A percentile compares a stretch with the other conserved stretches of the same genome.
phyloP scores from a whole-genome alignment of 495 filamentous ascomycete species.

The Hypoxylon trugodes region DNA sequence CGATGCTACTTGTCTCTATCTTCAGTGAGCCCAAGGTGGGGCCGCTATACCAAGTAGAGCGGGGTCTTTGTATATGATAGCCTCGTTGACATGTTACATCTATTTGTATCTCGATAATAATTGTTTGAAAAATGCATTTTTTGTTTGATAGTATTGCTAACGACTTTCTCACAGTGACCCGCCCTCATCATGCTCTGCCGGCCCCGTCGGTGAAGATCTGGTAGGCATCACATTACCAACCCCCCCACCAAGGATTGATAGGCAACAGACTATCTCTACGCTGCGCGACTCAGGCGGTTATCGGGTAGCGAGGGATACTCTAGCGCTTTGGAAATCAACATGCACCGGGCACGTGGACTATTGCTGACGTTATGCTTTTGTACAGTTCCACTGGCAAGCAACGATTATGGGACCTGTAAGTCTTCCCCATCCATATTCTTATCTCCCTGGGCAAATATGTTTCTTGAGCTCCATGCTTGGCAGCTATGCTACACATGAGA shows the following conservation, averaged over 20 bases:
- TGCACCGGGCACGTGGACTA: slow-evolving; percentile 17
- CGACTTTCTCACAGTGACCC: slow-evolving; percentile 74
- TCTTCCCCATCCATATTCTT: slow-evolving; percentile 35
- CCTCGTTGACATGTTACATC: slow-evolving; percentile 6
- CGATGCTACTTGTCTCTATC: slow-evolving; percentile 18
- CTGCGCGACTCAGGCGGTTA: slow-evolving; percentile 16
- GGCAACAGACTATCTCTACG: slow-evolving; percentile 14
- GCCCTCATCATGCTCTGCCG: slow-evolving; percentile 97
- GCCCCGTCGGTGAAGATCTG: slow-evolving; percentile 95
- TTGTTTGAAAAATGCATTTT: not conserved
- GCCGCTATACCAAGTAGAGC: slow-evolving; percentile 40
- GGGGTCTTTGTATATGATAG: slow-evolving; percentile 39
- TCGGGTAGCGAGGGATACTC: not conserved
- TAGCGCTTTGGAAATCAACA: not conserved
- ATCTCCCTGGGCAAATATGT: not conserved
- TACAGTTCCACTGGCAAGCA: slow-evolving; percentile 99
- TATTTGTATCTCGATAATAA: not conserved
- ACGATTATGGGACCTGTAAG: slow-evolving; percentile 99
- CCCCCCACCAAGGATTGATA: slow-evolving; percentile 31
- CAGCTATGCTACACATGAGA: not conserved
- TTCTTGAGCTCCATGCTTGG: not conserved
- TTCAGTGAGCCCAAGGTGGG: slow-evolving; percentile 46
- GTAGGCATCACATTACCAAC: slow-evolving; percentile 66
- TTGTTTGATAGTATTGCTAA: slow-evolving; percentile 50
- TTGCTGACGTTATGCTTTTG: slow-evolving; percentile 44